phyloP scores from a whole-genome alignment of 2,329 filamentous ascomycete genomes.

The Colletotrichum sp. region DNA sequence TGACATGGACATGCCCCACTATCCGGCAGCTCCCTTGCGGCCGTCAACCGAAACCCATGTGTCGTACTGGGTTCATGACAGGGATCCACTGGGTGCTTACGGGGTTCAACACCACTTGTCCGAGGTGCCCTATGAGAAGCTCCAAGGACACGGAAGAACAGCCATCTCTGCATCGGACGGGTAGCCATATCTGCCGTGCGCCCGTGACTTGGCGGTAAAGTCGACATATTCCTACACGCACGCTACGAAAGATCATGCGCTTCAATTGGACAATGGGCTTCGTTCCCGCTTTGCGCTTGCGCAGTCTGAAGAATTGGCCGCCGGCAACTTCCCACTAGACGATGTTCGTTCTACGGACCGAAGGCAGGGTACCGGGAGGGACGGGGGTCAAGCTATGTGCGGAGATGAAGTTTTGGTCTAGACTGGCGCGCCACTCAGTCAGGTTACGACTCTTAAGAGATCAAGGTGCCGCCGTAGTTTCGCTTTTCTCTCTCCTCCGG shows the following conservation, averaged over 20 bases:
- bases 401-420: neutral
- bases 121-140: neutral
- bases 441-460: neutral
- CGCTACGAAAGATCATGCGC: neutral
- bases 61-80: neutral
- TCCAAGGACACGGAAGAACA: neutral
- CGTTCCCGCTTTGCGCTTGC: neutral
- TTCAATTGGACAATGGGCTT: neutral
- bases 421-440: neutral
- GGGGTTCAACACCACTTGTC: neutral
- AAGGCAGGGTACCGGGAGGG: neutral
- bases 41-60: neutral
- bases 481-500: too few relatives aligned
- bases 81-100: neutral
- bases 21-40: neutral
- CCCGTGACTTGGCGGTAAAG: neutral
- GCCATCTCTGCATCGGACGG: neutral
- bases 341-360: neutral
- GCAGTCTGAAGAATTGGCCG: neutral
- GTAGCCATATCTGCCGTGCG: neutral
- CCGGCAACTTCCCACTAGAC: neutral
- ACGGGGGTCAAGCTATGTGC: neutral
- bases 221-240: neutral
- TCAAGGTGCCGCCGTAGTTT: neutral
- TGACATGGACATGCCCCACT: neutral